Evolutionary conservation across 2,329 filamentous ascomycete species (phyloP), one percentile per base, ranked within the genome.

Genomic region (Trichocomaceae sp.): DNA sequence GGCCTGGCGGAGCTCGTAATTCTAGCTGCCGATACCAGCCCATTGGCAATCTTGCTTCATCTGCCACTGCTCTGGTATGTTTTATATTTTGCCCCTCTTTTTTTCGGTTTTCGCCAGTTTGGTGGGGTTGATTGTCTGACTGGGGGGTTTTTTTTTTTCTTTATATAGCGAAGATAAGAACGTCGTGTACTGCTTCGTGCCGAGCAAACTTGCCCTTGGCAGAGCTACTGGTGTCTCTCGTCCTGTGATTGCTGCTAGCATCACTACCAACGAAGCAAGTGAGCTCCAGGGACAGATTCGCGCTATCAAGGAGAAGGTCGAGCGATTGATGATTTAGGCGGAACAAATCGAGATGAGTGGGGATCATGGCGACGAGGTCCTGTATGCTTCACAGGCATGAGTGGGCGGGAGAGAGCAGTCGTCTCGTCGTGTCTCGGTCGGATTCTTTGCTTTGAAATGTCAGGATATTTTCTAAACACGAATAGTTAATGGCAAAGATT

Each of bases 271-370:
- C 81, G 90, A 95, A 76, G 87, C 86, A 39, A 88, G 83, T 67
- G 91, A 96, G 74, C 80, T 97, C 58, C 88, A 86, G 73, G 82
- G 83, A 67, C 90, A 95, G 80, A 96, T 97, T 74, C 83, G 87
- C 65, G 81, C 85, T 61, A 80, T 96, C 68, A 95, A 92, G 80
- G 88, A 95, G 76, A 95, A 96, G 84, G 88, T 97, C 54, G 92
- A 97, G 82, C 83, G 91, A 66, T 82, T 96, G 63, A 90, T 92
- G 79, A 96, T 96, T 77, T 96, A 86, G 83, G 26, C 31, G 26
- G 15, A 35, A 35, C 31, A 15, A 35, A 35, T 29, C 7, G 10
- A 29, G 10, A 10, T 8, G 26, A 29, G 26, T 7, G 23, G 23
- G 23, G 23, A 26, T 29, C 7, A 29, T 29, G 26, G 23, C 23